Conservation (phyloP, 495 filamentous ascomycete species). For the Saxophila tyrrhenica region DNA sequence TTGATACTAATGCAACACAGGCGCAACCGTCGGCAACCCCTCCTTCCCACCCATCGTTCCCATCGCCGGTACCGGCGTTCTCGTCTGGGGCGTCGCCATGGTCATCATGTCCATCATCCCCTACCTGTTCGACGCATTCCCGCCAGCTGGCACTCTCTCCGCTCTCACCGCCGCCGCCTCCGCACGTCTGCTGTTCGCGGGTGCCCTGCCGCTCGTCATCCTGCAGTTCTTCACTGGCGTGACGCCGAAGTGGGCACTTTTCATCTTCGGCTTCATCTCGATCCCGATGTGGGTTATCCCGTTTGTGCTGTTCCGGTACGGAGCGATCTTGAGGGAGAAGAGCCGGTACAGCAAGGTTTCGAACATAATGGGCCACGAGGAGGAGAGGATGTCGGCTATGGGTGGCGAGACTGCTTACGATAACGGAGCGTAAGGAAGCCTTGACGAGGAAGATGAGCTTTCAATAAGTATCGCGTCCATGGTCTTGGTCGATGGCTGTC, state of each 20-base stretch:
- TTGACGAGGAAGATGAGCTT: no score
- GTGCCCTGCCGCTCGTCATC: conserved; percentile 20
- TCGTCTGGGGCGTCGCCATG: conserved; percentile 23
- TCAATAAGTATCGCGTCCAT: no score
- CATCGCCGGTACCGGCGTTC: conserved; percentile 21
- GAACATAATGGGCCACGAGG: neutral
- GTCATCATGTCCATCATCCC: conserved; percentile 30
- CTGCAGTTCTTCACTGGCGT: conserved; percentile 21
- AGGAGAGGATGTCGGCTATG: neutral
- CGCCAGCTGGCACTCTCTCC: conserved; percentile 22
- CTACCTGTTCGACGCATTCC: conserved; percentile 36
- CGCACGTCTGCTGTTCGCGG: conserved; percentile 17
- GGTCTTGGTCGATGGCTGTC: neutral
- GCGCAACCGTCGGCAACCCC: conserved; percentile 18
- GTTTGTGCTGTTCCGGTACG: conserved; percentile 22
- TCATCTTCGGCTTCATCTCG: conserved; percentile 25
- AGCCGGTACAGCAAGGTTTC: neutral
- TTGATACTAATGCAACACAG: neutral
- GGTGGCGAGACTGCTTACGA: neutral
- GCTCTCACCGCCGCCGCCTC: conserved; percentile 23
- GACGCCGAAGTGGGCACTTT: conserved; percentile 21
- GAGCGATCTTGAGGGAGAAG: conserved; percentile 12
- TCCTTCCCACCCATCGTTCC: conserved; percentile 18
- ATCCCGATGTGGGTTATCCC: conserved; percentile 19
- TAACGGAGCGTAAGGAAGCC: neutral